phyloP scores from a whole-genome alignment of 352 stramenopile species.

The Aphanomyces euteiches region DNA sequence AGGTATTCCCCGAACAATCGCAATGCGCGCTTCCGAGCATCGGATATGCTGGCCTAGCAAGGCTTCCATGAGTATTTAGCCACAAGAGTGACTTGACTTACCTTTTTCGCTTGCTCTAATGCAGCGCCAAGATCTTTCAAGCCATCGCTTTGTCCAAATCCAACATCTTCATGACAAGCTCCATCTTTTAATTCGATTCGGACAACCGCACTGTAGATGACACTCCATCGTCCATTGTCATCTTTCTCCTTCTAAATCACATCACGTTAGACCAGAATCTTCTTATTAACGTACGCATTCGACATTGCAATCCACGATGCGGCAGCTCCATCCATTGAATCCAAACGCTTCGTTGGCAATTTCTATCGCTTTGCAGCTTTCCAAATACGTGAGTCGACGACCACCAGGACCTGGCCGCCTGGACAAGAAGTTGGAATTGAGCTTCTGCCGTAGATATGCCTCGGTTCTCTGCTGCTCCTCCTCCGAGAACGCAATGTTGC shows the following conservation, averaged over 20 bases:
- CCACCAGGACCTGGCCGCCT: conserved; percentile 63
- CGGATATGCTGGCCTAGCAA: conserved; percentile 69
- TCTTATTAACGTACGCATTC: conserved; percentile 61
- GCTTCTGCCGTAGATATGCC: conserved; percentile 76
- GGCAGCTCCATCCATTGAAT: conserved; percentile 85
- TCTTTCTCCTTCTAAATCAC: conserved; percentile 57
- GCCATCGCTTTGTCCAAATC: conserved; percentile 72
- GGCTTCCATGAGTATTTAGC: background rate
- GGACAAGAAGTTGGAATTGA: conserved; percentile 69
- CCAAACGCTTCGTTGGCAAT: conserved; percentile 84
- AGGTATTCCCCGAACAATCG: conserved; percentile 82
- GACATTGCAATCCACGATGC: conserved; percentile 79
- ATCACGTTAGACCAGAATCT: background rate
- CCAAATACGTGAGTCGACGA: conserved; percentile 79
- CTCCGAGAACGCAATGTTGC: conserved; percentile 48
- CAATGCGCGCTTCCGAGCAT: conserved; percentile 72
- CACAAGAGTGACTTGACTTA: conserved; percentile 1
- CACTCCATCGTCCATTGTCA: conserved; percentile 55
- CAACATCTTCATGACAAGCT: conserved; percentile 76
- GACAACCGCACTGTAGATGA: conserved; percentile 73
- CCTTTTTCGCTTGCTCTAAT: conserved; percentile 82
- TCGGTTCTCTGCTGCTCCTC: conserved; percentile 56
- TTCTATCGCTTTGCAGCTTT: conserved; percentile 87
- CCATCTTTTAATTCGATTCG: conserved; percentile 84
- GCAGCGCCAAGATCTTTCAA: conserved; percentile 68